Evolutionary conservation across 345 rosid genomes (phyloP).

Genomic region (Noccaea bulbosa): DNA sequence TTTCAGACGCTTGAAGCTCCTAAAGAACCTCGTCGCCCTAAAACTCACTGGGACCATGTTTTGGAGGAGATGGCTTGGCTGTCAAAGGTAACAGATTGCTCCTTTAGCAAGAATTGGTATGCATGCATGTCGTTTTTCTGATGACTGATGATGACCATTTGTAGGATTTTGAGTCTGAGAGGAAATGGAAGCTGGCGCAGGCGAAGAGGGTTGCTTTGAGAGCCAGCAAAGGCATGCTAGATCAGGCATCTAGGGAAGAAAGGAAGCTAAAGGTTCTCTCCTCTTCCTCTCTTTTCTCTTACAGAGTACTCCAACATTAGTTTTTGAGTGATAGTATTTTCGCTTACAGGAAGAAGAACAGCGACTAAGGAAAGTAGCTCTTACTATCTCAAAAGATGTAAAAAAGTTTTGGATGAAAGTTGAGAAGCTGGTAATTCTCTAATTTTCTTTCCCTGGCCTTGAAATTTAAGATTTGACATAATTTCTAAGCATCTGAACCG

Average conservation of each 20-base stretch:
- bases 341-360: slow-evolving; percentile 90
- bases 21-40: slow-evolving; percentile 88
- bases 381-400: slow-evolving; percentile 89
- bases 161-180: slow-evolving; percentile 98
- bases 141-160: slow-evolving; percentile 36
- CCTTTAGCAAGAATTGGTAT: not conserved
- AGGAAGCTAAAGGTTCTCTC: slow-evolving; percentile 85
- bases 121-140: slow-evolving; percentile 38
- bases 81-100: slow-evolving; percentile 68
- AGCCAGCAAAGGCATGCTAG: slow-evolving; percentile 97
- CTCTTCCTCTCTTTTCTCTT: slow-evolving; percentile 14
- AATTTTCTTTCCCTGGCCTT: not conserved
- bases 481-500: slow-evolving; percentile 34
- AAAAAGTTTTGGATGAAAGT: slow-evolving; percentile 97
- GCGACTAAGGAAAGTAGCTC: slow-evolving; percentile 81
- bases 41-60: slow-evolving; percentile 99
- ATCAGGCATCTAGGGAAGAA: slow-evolving; percentile 91
- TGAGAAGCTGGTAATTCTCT: slow-evolving; percentile 87
- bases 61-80: slow-evolving; percentile 98
- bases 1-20: slow-evolving; percentile 92
- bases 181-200: slow-evolving; percentile 97
- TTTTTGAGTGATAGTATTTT: slow-evolving; percentile 25
- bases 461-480: not conserved
- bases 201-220: slow-evolving; percentile 95
- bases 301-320: slow-evolving; percentile 8